Base-by-base conservation (phyloP, 345 rosid species). In the Gossypium ekmanianum region DNA sequence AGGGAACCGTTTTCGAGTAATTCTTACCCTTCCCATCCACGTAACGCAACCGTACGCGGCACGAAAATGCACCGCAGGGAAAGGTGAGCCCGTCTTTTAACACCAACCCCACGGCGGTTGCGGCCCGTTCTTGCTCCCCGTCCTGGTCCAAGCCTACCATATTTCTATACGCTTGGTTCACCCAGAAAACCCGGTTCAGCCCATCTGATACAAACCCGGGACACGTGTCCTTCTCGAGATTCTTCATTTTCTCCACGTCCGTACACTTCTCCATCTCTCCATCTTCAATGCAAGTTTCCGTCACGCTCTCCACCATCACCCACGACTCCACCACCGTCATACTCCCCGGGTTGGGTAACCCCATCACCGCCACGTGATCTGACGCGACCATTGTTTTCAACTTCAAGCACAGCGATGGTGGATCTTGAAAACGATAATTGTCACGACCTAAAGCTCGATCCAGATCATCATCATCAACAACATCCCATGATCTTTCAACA, bases 161-260 rank as follows among this genome's bases (percentile, higher is more conserved):
- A 74, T 70, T 78, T 79, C 82, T 79, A 61, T 81, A 89, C 11
- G 85, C 87, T 27, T 71, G 78, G 68, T 87, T 89, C 70, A 86
- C 86, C 91, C 87, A 83, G 58, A 22, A 52, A 24, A 89, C 91
- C 61, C 70, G 74, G 22, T 79, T 80, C 64, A 45, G 59, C 3
- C 61, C 78, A 47, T 89, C 90, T 3, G 93, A 79, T 58, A 87
- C 34, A 34, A 89, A 85, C 58, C 84, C 85, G 2, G 91, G 90
- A 81, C 83, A 82, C 72, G 85, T 79, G 78, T 84, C 88, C 41
- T 62, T 55, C 43, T 78, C 66, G n/a, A 89, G 79, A 51, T 34
- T 73, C 68, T 17, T 80, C 62, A 29, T 61, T 26, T 80, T 65
- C 78, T 82, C 84, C 58, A 74, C 80, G 79, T 83, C 89, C 45